Evolutionary conservation across 192 early-diverging fungal species (phyloP).

Genomic region (Chytriomyces sp.): DNA sequence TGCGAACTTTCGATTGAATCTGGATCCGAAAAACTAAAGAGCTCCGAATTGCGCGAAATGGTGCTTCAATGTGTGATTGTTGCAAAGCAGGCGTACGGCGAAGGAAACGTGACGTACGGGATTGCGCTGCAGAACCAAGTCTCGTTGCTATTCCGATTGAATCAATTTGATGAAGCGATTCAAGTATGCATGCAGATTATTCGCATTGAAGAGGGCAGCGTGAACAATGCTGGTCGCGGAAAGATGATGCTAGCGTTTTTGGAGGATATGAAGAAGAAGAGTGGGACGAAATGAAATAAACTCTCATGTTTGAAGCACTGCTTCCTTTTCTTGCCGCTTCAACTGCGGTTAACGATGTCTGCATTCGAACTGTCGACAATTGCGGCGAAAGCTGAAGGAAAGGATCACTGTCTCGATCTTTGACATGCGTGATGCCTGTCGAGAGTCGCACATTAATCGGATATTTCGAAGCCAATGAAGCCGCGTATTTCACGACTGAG

Average conservation of each 20-base stretch:
- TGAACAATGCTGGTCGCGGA: constrained; percentile 6
- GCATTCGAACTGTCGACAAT: too few species aligned
- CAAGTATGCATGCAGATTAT: constrained; percentile 46
- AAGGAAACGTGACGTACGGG: constrained; percentile 3
- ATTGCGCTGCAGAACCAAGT: neutral
- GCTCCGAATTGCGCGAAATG: constrained; percentile 36
- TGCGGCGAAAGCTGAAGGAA: too few species aligned
- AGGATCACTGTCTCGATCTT: too few species aligned
- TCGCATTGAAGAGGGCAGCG: constrained; percentile 19
- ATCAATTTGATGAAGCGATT: constrained; percentile 20
- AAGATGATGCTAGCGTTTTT: constrained; percentile 11
- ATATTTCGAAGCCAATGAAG: too few species aligned
- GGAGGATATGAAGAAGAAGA: constrained; percentile 7
- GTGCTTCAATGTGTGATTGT: constrained; percentile 50
- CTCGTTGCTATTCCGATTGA: neutral
- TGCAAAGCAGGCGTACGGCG: constrained; percentile 36
- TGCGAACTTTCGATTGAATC: constrained; percentile 10
- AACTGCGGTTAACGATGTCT: too few species aligned
- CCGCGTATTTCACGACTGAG: too few species aligned
- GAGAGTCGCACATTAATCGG: too few species aligned
- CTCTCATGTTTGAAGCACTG: too few species aligned
- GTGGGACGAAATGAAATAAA: too few species aligned
- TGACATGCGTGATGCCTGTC: too few species aligned
- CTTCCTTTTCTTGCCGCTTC: too few species aligned
- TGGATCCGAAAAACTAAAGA: neutral